Evolutionary conservation across 2,329 filamentous ascomycete species (phyloP).

Genomic region (Aureobasidium vineae): DNA sequence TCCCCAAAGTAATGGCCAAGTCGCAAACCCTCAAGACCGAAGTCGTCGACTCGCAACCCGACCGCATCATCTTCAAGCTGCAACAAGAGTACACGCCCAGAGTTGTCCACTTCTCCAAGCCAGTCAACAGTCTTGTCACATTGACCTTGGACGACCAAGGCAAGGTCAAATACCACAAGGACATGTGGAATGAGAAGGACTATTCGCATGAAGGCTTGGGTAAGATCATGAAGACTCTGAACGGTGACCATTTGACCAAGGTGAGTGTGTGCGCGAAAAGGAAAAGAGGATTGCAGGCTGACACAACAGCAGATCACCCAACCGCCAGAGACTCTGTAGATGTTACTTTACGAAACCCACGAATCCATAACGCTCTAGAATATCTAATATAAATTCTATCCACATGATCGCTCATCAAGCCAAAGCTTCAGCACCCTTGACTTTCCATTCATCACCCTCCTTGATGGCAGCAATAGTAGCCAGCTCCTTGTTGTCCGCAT

Average conservation of each 20-base stretch:
- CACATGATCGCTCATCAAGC: background rate
- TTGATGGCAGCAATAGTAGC: slow-evolving; percentile 36
- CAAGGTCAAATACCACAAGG: slow-evolving; percentile 51
- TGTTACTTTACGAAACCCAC: background rate
- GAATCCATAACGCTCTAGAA: background rate
- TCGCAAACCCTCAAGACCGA: slow-evolving; percentile 46
- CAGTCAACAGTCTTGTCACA: slow-evolving; percentile 45
- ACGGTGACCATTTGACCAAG: slow-evolving; percentile 49
- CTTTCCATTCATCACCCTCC: slow-evolving; percentile 39
- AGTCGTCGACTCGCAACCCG: slow-evolving; percentile 41
- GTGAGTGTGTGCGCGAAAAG: background rate
- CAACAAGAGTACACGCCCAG: slow-evolving; percentile 50
- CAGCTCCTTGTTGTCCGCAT: slow-evolving; percentile 37
- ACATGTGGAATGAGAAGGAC: slow-evolving; percentile 53
- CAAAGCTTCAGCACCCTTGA: slow-evolving; percentile 26
- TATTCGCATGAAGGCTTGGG: slow-evolving; percentile 50
- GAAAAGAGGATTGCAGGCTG: background rate
- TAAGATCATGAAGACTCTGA: slow-evolving; percentile 51
- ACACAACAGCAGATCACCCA: slow-evolving; percentile 20
- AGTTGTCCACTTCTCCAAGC: slow-evolving; percentile 40
- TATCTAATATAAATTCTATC: background rate
- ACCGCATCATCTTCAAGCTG: slow-evolving; percentile 50
- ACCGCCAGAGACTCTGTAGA: slow-evolving; percentile 27
- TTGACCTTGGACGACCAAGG: slow-evolving; percentile 43
- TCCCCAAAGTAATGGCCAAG: slow-evolving; percentile 45